These are phyloP conservation scores for Penicillium goetzii DNA, from an alignment of 495 filamentous ascomycete species.

Conservation along the genomic window DNA sequence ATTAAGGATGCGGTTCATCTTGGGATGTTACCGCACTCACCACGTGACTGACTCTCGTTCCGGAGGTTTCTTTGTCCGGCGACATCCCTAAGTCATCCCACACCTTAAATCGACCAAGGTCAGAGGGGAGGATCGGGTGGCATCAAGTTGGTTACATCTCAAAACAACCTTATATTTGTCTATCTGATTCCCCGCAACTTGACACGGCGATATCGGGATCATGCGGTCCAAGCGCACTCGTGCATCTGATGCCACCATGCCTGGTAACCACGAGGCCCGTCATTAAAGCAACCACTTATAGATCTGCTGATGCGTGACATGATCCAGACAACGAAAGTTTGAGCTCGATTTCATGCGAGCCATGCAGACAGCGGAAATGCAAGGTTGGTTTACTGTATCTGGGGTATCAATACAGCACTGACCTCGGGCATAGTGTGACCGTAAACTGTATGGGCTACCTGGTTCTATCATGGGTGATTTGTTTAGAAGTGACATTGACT, in stretches of 20 bases:
- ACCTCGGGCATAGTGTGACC: constrained; percentile 30
- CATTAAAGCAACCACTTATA: constrained; percentile 6
- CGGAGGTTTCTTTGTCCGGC: neutral
- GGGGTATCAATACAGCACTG: neutral
- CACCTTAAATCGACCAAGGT: neutral
- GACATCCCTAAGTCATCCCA: neutral
- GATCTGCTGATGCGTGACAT: constrained; percentile 10
- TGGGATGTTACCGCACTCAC: no score
- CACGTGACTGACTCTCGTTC: neutral
- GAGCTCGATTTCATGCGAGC: constrained; percentile 34
- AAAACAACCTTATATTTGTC: neutral
- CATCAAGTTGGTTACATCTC: neutral
- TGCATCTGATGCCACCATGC: constrained; percentile 15
- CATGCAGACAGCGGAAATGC: constrained; percentile 37
- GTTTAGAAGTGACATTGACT: neutral
- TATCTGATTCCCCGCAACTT: neutral
- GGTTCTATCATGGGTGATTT: neutral
- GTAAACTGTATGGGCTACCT: constrained; percentile 26
- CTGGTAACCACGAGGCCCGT: constrained; percentile 8
- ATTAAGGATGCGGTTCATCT: no score
- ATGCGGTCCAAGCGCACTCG: constrained; percentile 23
- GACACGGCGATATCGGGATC: neutral
- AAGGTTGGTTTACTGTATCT: constrained; percentile 24
- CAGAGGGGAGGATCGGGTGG: neutral
- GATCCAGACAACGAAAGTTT: constrained; percentile 15